Base-by-base conservation (phyloP, 2,329 filamentous ascomycete species). In the Scedosporium boydii region DNA sequence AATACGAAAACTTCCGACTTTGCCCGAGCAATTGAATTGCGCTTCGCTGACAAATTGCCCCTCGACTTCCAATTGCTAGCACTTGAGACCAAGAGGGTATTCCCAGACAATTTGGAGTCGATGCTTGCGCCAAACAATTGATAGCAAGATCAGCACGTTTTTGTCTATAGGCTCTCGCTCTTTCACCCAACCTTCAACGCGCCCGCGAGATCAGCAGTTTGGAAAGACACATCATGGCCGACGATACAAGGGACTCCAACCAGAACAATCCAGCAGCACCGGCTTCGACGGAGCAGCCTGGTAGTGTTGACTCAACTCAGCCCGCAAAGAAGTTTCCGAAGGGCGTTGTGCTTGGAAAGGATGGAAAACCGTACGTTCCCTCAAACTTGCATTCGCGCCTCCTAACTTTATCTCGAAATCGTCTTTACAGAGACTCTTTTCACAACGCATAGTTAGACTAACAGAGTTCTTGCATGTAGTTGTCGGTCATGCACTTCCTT, bases 321-420 rank as follows among this genome's bases (percentile, higher is more conserved):
- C 60, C 60, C 18, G 75, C 80, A 27, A 82, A 82, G 70, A 83
- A 80, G 69, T 75, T 89, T 34, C 84, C 88, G 16, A 90, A 88
- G 69, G 89, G 89, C 66, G 80, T 93, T 2, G 82, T 93, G 44
- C 76, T 93, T 42, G 90, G 87, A 56, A 88, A 88, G 66, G 89
- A 95, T 76, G 90, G 90, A 62, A 95, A 95, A 75, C 90, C 90
- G 90, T 93, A 76, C 79, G 88, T 76, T 14, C 34, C 46, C 44
- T 46, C 44, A 9, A 16, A 46, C 44, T 42, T 38, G 41, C 41
- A 10, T 21, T 29, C 41, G 23, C 10, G 16, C 58, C 18, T 21
- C 18, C 12, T n/a, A 41, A 21, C 29, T 38, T 5, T 21, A 26
- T 27, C 14, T 21, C 6, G 9, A n/a, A 23, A 6, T 41, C 18